A percentile compares a stretch with the other conserved stretches of the same genome.
These are phyloP conservation scores for Phoenix dactylifera DNA, from an alignment of 176 grass and related monocot genomes.

Conservation along the genomic window DNA sequence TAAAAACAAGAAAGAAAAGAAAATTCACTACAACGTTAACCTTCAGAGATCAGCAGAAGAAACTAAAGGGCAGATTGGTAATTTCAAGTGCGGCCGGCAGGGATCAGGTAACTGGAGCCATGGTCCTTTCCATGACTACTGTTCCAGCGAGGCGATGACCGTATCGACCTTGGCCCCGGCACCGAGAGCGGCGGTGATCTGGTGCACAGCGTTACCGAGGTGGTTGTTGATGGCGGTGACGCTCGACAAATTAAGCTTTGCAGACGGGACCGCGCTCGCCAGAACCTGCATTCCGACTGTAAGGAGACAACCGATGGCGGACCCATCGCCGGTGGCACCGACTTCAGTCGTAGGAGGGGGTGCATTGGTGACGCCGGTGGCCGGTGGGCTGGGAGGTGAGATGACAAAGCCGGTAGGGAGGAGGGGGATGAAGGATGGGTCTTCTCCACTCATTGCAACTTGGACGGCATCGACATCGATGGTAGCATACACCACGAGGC, in stretches of 20 bases:
- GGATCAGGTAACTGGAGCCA: neutral
- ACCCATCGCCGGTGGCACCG: constrained; percentile 12
- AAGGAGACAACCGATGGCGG: constrained; percentile 43
- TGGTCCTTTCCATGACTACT: constrained; percentile 12
- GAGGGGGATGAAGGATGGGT: constrained; percentile 81
- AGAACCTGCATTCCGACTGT: neutral
- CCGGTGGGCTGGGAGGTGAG: constrained; percentile 45
- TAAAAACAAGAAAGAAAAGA: too few species aligned
- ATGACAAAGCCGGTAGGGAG: constrained; percentile 82
- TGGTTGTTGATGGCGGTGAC: constrained; percentile 84
- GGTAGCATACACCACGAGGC: constrained; percentile 67
- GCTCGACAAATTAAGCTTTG: constrained; percentile 84
- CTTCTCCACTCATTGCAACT: constrained; percentile 85
- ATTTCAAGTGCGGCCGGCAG: neutral
- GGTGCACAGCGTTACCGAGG: constrained; percentile 67
- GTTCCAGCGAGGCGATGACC: neutral
- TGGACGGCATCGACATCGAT: constrained; percentile 87
- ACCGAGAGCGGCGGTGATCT: constrained; percentile 66
- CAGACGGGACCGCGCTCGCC: constrained; percentile 68
- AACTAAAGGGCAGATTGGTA: neutral
- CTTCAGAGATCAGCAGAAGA: too few species aligned
- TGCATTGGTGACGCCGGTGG: constrained; percentile 6
- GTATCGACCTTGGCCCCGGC: neutral
- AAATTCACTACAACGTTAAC: too few species aligned
- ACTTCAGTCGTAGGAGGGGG: neutral